Evolutionary conservation across 2,329 filamentous ascomycete genomes (phyloP).

Genomic region (Fonsecaea monophora): DNA sequence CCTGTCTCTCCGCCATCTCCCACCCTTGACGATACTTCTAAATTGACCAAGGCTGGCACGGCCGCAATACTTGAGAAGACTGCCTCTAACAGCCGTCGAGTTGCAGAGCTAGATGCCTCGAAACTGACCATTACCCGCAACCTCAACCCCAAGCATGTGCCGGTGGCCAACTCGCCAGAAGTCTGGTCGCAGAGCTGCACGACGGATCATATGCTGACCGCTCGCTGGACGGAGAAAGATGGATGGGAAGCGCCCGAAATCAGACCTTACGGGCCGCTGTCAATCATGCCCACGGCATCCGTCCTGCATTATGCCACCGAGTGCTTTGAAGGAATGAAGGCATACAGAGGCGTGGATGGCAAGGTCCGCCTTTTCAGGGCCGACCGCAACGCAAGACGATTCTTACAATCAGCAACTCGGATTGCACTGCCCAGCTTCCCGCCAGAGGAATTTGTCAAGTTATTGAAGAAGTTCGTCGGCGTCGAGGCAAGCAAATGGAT

Average conservation of each 20-base stretch:
- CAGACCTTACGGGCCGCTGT: conserved; percentile 76
- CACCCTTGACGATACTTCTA: conserved; percentile 34
- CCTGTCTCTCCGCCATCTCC: conserved; percentile 33
- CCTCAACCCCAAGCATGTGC: conserved; percentile 47
- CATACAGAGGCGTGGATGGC: conserved; percentile 71
- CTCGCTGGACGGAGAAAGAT: conserved; percentile 66
- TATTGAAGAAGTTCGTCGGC: conserved; percentile 68
- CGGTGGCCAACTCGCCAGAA: conserved; percentile 49
- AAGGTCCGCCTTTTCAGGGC: conserved; percentile 80
- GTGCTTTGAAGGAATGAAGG: conserved; percentile 88
- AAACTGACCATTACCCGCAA: conserved; percentile 49
- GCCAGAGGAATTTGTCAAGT: conserved; percentile 72
- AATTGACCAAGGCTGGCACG: conserved; percentile 38
- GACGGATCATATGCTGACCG: conserved; percentile 90
- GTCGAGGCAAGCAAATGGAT: conserved; percentile 43
- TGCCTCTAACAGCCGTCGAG: conserved; percentile 27
- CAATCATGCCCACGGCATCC: conserved; percentile 79
- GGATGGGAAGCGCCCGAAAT: conserved; percentile 80
- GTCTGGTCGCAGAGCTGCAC: conserved; percentile 52
- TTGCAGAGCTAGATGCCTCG: conserved; percentile 50
- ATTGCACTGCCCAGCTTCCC: conserved; percentile 78
- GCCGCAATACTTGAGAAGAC: conserved; percentile 34
- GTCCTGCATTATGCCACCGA: conserved; percentile 88
- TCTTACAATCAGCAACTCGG: conserved; percentile 62
- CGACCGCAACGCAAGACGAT: conserved; percentile 72